phyloP scores from a whole-genome alignment of 2,329 filamentous ascomycete genomes.

The Sporothrix dimorphospora region DNA sequence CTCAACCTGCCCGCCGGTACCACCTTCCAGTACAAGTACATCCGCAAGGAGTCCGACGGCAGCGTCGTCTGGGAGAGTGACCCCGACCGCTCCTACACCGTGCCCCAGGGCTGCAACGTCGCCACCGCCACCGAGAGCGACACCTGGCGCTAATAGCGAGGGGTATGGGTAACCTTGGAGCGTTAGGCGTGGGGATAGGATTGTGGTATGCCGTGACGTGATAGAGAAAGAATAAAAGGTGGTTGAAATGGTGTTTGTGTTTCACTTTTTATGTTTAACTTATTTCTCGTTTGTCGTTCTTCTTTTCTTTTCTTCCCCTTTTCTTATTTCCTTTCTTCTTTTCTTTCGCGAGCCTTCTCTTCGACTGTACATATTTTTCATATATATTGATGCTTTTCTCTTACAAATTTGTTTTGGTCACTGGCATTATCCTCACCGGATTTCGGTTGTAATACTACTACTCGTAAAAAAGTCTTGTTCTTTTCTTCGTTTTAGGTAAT shows the following conservation, averaged over 20 bases:
- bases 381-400: slow-evolving; percentile 1
- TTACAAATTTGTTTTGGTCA: background rate
- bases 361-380: slow-evolving; percentile 1
- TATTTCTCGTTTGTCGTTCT: too few relatives aligned
- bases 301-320: background rate
- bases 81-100: slow-evolving; percentile 51
- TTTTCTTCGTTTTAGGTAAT: too few relatives aligned
- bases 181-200: background rate
- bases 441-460: too few relatives aligned
- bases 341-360: background rate
- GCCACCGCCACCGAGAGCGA: slow-evolving; percentile 17
- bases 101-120: slow-evolving; percentile 28
- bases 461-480: too few relatives aligned
- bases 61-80: slow-evolving; percentile 67
- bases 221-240: background rate
- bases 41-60: slow-evolving; percentile 60
- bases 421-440: too few relatives aligned
- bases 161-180: too few relatives aligned
- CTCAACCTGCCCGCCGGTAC: slow-evolving; percentile 60
- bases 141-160: slow-evolving; percentile 28
- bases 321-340: background rate
- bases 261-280: background rate
- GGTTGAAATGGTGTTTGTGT: background rate
- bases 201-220: background rate
- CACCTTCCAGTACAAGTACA: slow-evolving; percentile 69